These are phyloP conservation scores for Epichloe sp. DNA, from an alignment of 2,329 filamentous ascomycete genomes.

Conservation along the genomic window DNA sequence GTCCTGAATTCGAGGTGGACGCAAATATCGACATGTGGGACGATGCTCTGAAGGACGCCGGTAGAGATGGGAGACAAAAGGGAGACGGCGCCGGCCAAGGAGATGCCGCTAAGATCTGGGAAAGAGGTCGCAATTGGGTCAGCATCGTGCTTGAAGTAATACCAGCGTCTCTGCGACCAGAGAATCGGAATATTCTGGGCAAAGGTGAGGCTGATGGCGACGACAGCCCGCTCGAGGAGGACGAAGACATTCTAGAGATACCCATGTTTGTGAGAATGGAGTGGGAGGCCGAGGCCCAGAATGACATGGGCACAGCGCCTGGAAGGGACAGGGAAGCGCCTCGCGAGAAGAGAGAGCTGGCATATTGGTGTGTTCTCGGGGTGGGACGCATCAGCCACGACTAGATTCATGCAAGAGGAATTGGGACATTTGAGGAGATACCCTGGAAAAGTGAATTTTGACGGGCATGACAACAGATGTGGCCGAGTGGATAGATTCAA, in stretches of 20 bases:
- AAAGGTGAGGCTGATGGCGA: constrained; percentile 25
- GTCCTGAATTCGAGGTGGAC: constrained; percentile 86
- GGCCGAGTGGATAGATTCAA: constrained; percentile 16
- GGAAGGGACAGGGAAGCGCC: constrained; percentile 45
- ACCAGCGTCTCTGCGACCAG: constrained; percentile 39
- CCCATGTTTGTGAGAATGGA: constrained; percentile 88
- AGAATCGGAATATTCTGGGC: constrained; percentile 19
- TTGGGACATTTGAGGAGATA: constrained; percentile 19
- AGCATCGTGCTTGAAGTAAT: constrained; percentile 87
- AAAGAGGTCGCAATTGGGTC: constrained; percentile 86
- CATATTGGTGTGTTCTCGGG: constrained; percentile 91
- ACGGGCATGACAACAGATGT: constrained; percentile 9
- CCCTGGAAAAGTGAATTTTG: constrained; percentile 15
- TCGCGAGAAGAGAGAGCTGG: constrained; percentile 73
- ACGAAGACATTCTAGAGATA: constrained; percentile 66
- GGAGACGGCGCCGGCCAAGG: constrained; percentile 37
- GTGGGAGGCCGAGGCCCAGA: constrained; percentile 63
- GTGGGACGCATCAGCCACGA: constrained; percentile 62
- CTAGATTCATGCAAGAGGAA: constrained; percentile 8
- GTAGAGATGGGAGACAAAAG: constrained; percentile 23
- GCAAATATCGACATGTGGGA: constrained; percentile 84
- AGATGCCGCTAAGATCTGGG: constrained; percentile 93
- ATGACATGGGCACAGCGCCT: constrained; percentile 45
- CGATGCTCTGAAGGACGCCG: constrained; percentile 60
- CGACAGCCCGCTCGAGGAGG: constrained; percentile 37